Conservation (phyloP, 768 basidiomycete species). For the Leccinum imitatum region DNA sequence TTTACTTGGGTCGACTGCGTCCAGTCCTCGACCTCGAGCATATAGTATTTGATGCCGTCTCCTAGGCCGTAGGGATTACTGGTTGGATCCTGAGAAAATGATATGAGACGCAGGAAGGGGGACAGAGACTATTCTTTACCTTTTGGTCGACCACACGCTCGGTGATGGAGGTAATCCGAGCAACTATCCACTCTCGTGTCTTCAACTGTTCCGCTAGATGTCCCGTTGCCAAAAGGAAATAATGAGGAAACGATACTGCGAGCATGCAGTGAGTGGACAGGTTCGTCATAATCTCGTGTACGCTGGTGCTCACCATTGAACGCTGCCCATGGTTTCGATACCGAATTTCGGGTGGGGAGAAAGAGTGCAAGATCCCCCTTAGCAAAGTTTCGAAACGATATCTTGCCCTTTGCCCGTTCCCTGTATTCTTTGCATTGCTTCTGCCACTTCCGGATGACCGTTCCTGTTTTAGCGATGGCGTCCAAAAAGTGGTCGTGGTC, state of each 20-base stretch:
- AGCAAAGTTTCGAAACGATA: slow-evolving; percentile 92
- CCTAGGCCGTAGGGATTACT: slow-evolving; percentile 90
- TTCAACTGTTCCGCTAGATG: slow-evolving; percentile 87
- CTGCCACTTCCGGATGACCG: slow-evolving; percentile 93
- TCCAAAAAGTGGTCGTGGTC: slow-evolving; percentile 88
- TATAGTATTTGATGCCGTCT: slow-evolving; percentile 89
- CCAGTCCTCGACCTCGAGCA: slow-evolving; percentile 94
- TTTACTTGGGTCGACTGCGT: slow-evolving; percentile 66
- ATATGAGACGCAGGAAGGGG: slow-evolving; percentile 1
- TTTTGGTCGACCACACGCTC: slow-evolving; percentile 81
- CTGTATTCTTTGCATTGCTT: slow-evolving; percentile 96
- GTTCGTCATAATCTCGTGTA: background rate
- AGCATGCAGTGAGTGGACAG: background rate
- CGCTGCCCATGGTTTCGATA: slow-evolving; percentile 95
- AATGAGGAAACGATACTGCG: slow-evolving; percentile 93
- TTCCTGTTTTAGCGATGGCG: slow-evolving; percentile 75
- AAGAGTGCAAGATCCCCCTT: slow-evolving; percentile 96
- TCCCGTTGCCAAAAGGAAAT: slow-evolving; percentile 88
- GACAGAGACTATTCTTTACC: slow-evolving; percentile 37
- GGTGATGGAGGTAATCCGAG: slow-evolving; percentile 83
- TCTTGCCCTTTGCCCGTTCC: slow-evolving; percentile 94
- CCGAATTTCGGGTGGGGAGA: slow-evolving; percentile 91
- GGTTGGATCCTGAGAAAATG: slow-evolving; percentile 57
- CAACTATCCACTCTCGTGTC: slow-evolving; percentile 93
- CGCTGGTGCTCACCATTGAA: slow-evolving; percentile 78